Conservation (phyloP, 768 basidiomycete genomes). For the Trametes cubensis region DNA sequence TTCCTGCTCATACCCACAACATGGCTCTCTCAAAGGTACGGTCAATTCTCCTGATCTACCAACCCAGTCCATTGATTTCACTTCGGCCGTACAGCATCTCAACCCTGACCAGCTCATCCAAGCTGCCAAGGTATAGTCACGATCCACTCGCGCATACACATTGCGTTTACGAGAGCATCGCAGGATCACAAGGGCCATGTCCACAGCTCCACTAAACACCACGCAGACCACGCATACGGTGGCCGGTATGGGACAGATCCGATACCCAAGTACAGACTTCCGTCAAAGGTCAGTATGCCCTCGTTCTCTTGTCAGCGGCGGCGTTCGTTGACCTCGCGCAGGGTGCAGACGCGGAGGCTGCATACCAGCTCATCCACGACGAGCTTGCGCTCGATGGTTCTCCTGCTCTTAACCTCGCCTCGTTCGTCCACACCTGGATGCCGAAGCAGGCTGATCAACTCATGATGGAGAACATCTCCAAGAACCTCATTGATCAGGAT, state of each 20-base stretch:
- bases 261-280: slow-evolving; percentile 69
- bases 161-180: neutral
- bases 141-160: slow-evolving; percentile 1
- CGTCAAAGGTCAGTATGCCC: slow-evolving; percentile 46
- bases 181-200: slow-evolving; percentile 36
- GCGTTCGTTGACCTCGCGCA: slow-evolving; percentile 27
- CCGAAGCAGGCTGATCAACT: slow-evolving; percentile 53
- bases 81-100: slow-evolving; percentile 52
- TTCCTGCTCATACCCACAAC: slow-evolving; percentile 5
- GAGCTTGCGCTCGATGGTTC: slow-evolving; percentile 58
- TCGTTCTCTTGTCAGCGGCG: neutral
- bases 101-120: slow-evolving; percentile 68
- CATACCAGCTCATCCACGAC: slow-evolving; percentile 67
- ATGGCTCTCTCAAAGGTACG: slow-evolving; percentile 68
- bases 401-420: slow-evolving; percentile 63
- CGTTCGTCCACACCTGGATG: slow-evolving; percentile 72
- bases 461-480: slow-evolving; percentile 65
- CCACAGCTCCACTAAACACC: slow-evolving; percentile 39
- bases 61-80: neutral
- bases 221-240: slow-evolving; percentile 52
- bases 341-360: slow-evolving; percentile 55
- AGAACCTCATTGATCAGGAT: slow-evolving; percentile 71
- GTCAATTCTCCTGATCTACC: neutral
- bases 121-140: slow-evolving; percentile 49
- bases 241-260: slow-evolving; percentile 68